Conservation (phyloP, 2,329 filamentous ascomycete species). For the Verticillium albo-atrum region DNA sequence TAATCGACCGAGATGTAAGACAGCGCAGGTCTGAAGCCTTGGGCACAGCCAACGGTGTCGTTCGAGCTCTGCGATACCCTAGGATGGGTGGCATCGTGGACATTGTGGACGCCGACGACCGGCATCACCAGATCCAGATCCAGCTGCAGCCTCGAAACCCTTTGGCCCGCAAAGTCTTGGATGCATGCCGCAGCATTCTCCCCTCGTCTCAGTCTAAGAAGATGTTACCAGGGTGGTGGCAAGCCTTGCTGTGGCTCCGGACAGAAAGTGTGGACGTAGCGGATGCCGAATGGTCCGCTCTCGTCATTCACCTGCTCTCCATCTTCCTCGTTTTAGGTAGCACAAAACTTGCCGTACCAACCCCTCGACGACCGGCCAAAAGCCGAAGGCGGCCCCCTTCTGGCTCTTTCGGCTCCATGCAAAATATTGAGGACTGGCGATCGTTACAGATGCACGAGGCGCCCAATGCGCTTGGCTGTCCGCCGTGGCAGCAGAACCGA, state of each 20-base stretch:
- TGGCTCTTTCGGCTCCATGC: constrained; percentile 28
- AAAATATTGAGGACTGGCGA: constrained; percentile 40
- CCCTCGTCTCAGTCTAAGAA: constrained; percentile 54
- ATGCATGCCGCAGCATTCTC: constrained; percentile 60
- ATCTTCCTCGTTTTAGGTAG: constrained; percentile 47
- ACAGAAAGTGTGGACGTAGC: constrained; percentile 38
- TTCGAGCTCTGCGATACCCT: constrained; percentile 53
- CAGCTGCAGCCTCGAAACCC: constrained; percentile 60
- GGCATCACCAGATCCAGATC: constrained; percentile 62
- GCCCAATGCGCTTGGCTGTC: constrained; percentile 42
- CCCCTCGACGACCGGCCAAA: constrained; percentile 21
- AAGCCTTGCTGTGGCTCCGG: constrained; percentile 65
- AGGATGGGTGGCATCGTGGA: constrained; percentile 60
- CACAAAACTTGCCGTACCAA: constrained; percentile 20
- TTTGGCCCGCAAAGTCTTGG: constrained; percentile 58
- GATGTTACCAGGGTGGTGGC: constrained; percentile 68
- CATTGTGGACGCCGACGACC: constrained; percentile 57
- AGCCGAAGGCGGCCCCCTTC: constrained; percentile 26
- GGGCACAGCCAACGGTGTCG: constrained; percentile 40
- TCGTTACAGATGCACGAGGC: constrained; percentile 41
- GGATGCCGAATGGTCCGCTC: constrained; percentile 65
- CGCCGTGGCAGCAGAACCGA: constrained; percentile 55
- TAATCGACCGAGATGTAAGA: constrained; percentile 46
- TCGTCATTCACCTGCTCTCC: constrained; percentile 59
- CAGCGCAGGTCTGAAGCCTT: constrained; percentile 41